A percentile compares a stretch with the other conserved stretches of the same genome.
These are phyloP conservation scores for Podospora appendiculata DNA, from an alignment of 495 filamentous ascomycete genomes.

Conservation along the genomic window DNA sequence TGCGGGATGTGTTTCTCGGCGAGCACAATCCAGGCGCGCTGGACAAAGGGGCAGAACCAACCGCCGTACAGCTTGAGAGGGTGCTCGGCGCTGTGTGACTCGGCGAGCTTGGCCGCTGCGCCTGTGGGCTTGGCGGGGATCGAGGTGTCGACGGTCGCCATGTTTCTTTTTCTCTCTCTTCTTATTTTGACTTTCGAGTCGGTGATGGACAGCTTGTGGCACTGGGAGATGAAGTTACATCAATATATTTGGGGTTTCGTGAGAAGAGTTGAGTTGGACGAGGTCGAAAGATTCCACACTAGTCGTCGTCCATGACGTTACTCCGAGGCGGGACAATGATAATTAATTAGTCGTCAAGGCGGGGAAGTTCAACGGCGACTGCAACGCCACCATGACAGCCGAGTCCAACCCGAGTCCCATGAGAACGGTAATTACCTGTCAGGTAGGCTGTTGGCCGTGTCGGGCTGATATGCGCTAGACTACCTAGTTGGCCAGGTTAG, in stretches of 20 bases:
- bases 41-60: slow-evolving; percentile 52
- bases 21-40: slow-evolving; percentile 59
- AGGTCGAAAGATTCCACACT: neutral
- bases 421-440: too few species aligned
- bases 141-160: slow-evolving; percentile 13
- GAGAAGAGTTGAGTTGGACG: neutral
- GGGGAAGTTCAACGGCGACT: neutral
- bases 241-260: too few species aligned
- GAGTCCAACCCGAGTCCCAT: too few species aligned
- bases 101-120: slow-evolving; percentile 26
- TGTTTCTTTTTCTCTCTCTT: neutral
- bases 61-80: slow-evolving; percentile 40
- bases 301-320: too few species aligned
- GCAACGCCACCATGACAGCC: too few species aligned
- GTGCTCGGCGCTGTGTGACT: slow-evolving; percentile 23
- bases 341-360: neutral
- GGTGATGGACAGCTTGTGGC: neutral
- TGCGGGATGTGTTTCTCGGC: slow-evolving; percentile 65
- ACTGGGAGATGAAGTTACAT: neutral
- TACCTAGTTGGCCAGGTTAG: too few species aligned
- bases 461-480: too few species aligned
- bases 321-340: neutral
- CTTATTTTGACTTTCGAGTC: neutral
- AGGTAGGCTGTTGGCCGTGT: too few species aligned
- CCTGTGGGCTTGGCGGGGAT: slow-evolving; percentile 14